Conservation (phyloP, 2,329 filamentous ascomycete genomes). For the Eurotiales sp. region DNA sequence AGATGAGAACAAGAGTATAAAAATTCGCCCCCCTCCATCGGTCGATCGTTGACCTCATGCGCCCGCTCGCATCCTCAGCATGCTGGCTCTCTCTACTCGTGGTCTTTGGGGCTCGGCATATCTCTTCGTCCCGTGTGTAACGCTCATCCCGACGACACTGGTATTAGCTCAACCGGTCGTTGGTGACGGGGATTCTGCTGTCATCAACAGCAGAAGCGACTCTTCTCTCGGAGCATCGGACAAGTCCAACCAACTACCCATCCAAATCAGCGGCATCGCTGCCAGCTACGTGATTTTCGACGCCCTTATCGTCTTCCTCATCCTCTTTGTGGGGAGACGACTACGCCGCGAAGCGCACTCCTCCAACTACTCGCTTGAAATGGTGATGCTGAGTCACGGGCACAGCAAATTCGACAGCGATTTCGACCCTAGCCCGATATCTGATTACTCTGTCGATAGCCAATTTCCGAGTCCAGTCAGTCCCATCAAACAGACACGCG, state of each 20-base stretch:
- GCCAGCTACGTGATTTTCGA: constrained; percentile 78
- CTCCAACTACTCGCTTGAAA: constrained; percentile 50
- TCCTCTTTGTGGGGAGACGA: constrained; percentile 61
- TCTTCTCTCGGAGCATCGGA: constrained; percentile 21
- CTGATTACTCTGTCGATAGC: constrained; percentile 26
- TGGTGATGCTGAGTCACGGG: constrained; percentile 54
- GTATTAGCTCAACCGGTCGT: neutral
- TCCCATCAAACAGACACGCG: constrained; percentile 32
- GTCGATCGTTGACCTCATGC: no score
- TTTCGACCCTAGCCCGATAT: constrained; percentile 32
- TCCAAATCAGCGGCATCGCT: constrained; percentile 78
- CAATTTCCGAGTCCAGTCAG: constrained; percentile 35
- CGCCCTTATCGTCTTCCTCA: constrained; percentile 64
- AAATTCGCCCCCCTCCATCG: neutral
- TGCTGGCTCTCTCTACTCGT: neutral
- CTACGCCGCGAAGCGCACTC: constrained; percentile 49
- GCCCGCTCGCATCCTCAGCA: constrained; percentile 6
- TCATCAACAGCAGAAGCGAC: neutral
- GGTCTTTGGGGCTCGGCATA: constrained; percentile 2
- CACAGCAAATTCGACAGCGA: constrained; percentile 24
- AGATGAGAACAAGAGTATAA: constrained; percentile 6
- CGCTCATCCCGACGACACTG: neutral
- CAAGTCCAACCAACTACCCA: constrained; percentile 62
- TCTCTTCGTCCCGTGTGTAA: neutral
- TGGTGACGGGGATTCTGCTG: no score